These are phyloP conservation scores for Pulveroboletus ravenelii DNA, from an alignment of 768 basidiomycete genomes.

Conservation along the genomic window DNA sequence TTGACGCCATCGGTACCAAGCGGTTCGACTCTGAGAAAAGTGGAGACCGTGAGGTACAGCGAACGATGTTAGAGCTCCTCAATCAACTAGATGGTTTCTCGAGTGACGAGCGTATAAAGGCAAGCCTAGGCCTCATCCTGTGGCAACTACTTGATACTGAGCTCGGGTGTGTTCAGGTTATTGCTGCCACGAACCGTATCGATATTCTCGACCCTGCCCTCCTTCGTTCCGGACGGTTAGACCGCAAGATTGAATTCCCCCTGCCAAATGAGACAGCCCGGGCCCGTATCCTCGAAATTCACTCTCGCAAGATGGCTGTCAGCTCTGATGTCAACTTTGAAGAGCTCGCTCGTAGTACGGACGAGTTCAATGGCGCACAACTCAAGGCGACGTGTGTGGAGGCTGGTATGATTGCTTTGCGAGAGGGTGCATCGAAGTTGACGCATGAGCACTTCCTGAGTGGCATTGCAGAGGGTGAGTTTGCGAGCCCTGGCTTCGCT, in stretches of 20 bases:
- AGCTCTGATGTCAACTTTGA: constrained; percentile 91
- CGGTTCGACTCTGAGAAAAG: constrained; percentile 99
- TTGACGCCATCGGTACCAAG: constrained; percentile 99
- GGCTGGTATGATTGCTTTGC: constrained; percentile 96
- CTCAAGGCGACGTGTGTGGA: constrained; percentile 98
- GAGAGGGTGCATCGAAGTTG: constrained; percentile 86
- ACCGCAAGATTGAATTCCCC: constrained; percentile 98
- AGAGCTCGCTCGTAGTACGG: constrained; percentile 92
- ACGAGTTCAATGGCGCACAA: constrained; percentile 98
- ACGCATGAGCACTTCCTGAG: constrained; percentile 95
- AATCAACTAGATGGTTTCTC: constrained; percentile 98
- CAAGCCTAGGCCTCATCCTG: constrained; percentile 22
- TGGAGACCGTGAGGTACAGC: constrained; percentile 98
- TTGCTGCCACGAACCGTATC: constrained; percentile 97
- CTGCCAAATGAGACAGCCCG: constrained; percentile 95
- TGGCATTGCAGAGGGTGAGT: constrained; percentile 79
- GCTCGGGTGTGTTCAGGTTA: constrained; percentile 56
- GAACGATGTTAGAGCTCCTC: constrained; percentile 98
- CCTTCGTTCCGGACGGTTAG: constrained; percentile 95
- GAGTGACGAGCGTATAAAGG: constrained; percentile 97
- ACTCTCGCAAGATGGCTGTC: constrained; percentile 93
- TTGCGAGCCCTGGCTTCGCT: constrained; percentile 1
- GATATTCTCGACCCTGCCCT: constrained; percentile 97
- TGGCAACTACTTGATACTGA: not conserved
- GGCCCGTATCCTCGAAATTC: constrained; percentile 93